phyloP scores from a whole-genome alignment of 768 basidiomycete species.

The Calocybe gangraenosa region DNA sequence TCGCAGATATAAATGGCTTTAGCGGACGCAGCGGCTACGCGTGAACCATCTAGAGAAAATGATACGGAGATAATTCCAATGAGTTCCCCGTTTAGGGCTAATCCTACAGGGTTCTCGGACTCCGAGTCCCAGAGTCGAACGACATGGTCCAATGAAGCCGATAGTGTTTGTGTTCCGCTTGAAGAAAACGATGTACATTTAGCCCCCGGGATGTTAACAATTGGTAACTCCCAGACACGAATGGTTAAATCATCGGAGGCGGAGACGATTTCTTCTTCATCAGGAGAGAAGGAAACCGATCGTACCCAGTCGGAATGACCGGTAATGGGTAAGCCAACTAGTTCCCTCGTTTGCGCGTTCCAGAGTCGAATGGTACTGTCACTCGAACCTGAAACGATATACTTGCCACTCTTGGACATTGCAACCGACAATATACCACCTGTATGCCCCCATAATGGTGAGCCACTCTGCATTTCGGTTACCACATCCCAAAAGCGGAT shows the following conservation, averaged over 20 bases:
- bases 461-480: background rate
- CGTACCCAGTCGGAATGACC: too few relatives aligned
- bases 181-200: background rate
- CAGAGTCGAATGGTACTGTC: background rate
- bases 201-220: background rate
- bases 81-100: background rate
- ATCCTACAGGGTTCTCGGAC: background rate
- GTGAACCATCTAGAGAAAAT: conserved; percentile 3
- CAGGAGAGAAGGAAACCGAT: too few relatives aligned
- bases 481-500: background rate
- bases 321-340: too few relatives aligned
- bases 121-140: background rate
- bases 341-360: background rate
- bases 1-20: conserved; percentile 2
- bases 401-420: background rate
- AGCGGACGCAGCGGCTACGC: background rate
- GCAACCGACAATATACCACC: background rate
- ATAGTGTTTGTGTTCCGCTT: background rate
- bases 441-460: background rate
- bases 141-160: background rate
- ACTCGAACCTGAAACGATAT: background rate
- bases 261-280: too few relatives aligned
- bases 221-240: background rate
- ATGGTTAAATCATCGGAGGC: background rate
- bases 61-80: background rate